phyloP scores from a whole-genome alignment of 768 basidiomycete species.

The Leccinum sublutescens region DNA sequence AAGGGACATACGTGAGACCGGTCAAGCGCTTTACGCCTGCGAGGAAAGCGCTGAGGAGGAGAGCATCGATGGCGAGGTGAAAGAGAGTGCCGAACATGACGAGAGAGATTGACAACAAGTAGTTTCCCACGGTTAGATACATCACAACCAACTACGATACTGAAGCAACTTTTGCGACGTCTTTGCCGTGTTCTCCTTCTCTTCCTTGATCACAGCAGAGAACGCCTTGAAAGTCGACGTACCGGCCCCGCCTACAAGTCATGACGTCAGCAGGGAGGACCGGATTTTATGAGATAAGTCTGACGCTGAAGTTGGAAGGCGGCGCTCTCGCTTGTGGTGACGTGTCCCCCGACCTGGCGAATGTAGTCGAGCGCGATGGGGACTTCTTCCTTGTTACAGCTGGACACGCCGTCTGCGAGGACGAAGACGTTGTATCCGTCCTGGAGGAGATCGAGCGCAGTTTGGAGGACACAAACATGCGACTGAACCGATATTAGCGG shows the following conservation, averaged over 20 bases:
- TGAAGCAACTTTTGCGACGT: conserved; percentile 34
- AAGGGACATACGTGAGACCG: conserved; percentile 70
- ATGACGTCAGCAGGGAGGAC: conserved; percentile 11
- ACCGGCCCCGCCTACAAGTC: conserved; percentile 52
- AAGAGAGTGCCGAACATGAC: conserved; percentile 39
- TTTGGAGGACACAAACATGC: conserved; percentile 88
- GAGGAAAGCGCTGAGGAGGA: conserved; percentile 76
- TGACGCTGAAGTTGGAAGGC: conserved; percentile 74
- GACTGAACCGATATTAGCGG: conserved; percentile 46
- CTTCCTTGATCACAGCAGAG: conserved; percentile 71
- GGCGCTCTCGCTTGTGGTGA: conserved; percentile 80
- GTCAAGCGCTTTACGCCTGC: conserved; percentile 85
- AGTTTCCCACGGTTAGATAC: conserved; percentile 20
- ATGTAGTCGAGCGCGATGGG: conserved; percentile 69
- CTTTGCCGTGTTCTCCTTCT: conserved; percentile 58
- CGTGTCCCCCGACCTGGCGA: conserved; percentile 68
- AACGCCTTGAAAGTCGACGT: conserved; percentile 70
- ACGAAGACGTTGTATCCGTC: conserved; percentile 57
- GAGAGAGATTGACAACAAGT: neutral
- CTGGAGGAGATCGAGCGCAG: conserved; percentile 64
- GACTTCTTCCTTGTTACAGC: conserved; percentile 77
- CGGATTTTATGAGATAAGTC: conserved; percentile 12
- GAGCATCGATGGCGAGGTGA: conserved; percentile 73
- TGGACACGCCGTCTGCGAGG: conserved; percentile 82
- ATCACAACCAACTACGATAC: conserved; percentile 22